Evolutionary conservation across 495 filamentous ascomycete genomes (phyloP).

Genomic region (Penicillium robsamsonii): DNA sequence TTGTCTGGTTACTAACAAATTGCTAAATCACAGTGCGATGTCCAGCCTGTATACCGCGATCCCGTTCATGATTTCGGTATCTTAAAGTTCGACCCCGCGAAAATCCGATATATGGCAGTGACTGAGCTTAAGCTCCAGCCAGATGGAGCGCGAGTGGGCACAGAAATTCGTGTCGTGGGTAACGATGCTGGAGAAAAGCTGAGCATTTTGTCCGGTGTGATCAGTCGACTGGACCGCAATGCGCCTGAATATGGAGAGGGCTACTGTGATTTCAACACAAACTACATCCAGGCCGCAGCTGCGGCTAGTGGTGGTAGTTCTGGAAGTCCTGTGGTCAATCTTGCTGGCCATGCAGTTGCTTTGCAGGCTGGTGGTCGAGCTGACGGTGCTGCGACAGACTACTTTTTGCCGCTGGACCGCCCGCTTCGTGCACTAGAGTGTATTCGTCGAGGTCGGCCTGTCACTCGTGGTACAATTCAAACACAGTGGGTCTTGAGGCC

Average conservation of each 20-base stretch:
- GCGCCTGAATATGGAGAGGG: slow-evolving; percentile 97
- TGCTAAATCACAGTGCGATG: slow-evolving; percentile 67
- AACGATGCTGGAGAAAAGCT: slow-evolving; percentile 99
- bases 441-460: slow-evolving; percentile 68
- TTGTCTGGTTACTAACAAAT: background rate
- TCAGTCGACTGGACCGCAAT: slow-evolving; percentile 92
- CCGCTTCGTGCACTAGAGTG: slow-evolving; percentile 83
- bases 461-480: slow-evolving; percentile 93
- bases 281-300: slow-evolving; percentile 97
- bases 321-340: slow-evolving; percentile 94
- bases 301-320: slow-evolving; percentile 96
- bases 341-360: slow-evolving; percentile 88
- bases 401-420: slow-evolving; percentile 92
- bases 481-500: slow-evolving; percentile 96
- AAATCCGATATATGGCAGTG: slow-evolving; percentile 94
- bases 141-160: slow-evolving; percentile 85
- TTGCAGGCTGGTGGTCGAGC: slow-evolving; percentile 91
- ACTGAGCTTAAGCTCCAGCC: slow-evolving; percentile 76
- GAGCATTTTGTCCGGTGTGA: slow-evolving; percentile 95
- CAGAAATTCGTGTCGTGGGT: slow-evolving; percentile 93
- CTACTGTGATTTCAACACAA: slow-evolving; percentile 99
- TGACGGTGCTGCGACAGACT: slow-evolving; percentile 95
- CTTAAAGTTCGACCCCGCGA: slow-evolving; percentile 89
- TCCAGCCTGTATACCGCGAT: slow-evolving; percentile 96
- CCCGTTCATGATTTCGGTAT: slow-evolving; percentile 99